Base-by-base conservation (phyloP, 177 flowering plant species). In the Vitis hybrid region DNA sequence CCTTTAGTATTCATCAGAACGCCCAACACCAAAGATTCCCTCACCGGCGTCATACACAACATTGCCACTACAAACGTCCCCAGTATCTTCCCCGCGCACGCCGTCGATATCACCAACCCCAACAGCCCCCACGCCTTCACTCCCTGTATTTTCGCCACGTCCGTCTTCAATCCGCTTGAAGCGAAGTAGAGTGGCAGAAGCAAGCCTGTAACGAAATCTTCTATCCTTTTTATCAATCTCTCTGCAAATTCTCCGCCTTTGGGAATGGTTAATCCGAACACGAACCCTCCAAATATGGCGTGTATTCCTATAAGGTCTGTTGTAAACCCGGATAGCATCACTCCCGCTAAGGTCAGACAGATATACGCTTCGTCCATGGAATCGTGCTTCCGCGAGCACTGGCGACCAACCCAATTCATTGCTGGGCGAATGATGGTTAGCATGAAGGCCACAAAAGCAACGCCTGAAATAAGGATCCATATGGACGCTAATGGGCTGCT, bases 1-100 rank as follows among this genome's bases (percentile, higher is more conserved):
- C 93, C 96, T 74, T 90, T 90, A 9, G 89, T 89, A 67, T 89
- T 90, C 96, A 90, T 89, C 60, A 90, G 66, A 3, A 90, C 49
- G 0, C 97, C 97, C 8, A 91, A 84, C 13, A 89, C 72, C 9
- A 88, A 5, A 12, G 91, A 70, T 54, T 89, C 94, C 60, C 88
- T 77, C 5, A 69, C 73, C 32, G 90, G 87, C 8, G 88, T 76
- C 83, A 45, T 80, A 50, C 69, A 78, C 73, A 85, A 0, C 73
- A 88, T 1, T 10, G 92, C 85, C 56, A 81, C 89, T 19, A 68
- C 65, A 13, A 89, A 79, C 15, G 96, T 91, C 12, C 91, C 91
- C 7, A 82, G 1, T 14, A 91, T 82, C 78, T 91, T 91, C 40
- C 96, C 96, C 0, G 75, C 74, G 60, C 92, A 89, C 1, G 91